Evolutionary conservation across 2,329 filamentous ascomycete species (phyloP).

Genomic region (Diaporthe capsici): DNA sequence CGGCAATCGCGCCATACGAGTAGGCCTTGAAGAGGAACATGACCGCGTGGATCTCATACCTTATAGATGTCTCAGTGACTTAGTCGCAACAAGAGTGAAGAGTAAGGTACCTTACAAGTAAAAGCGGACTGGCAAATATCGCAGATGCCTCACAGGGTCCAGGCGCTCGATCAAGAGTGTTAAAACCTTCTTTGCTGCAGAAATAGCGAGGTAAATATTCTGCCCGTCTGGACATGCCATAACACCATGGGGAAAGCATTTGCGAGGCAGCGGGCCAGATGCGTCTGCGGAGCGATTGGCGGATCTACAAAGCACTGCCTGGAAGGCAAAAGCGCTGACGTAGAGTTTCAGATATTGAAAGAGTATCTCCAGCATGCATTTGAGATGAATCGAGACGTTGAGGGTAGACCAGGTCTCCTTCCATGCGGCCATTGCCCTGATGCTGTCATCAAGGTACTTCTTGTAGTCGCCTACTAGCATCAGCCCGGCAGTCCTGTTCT

Average conservation of each 20-base stretch:
- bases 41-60: background rate
- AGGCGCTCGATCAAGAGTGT: background rate
- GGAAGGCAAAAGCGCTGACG: background rate
- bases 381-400: background rate
- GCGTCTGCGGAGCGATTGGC: background rate
- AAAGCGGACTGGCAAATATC: background rate
- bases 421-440: background rate
- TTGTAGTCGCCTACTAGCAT: background rate
- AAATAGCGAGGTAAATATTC: background rate
- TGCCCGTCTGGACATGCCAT: background rate
- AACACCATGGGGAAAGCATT: background rate
- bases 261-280: background rate
- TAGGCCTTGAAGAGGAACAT: background rate
- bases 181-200: background rate
- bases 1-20: background rate
- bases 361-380: background rate
- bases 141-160: background rate
- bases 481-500: background rate
- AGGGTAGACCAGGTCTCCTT: background rate
- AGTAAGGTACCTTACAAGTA: background rate
- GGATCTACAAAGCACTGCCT: background rate
- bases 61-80: background rate
- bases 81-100: background rate
- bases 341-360: background rate
- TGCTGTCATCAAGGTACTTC: background rate